These are phyloP conservation scores for Phytophthora lateralis DNA, from an alignment of 352 stramenopile species.

Conservation along the genomic window DNA sequence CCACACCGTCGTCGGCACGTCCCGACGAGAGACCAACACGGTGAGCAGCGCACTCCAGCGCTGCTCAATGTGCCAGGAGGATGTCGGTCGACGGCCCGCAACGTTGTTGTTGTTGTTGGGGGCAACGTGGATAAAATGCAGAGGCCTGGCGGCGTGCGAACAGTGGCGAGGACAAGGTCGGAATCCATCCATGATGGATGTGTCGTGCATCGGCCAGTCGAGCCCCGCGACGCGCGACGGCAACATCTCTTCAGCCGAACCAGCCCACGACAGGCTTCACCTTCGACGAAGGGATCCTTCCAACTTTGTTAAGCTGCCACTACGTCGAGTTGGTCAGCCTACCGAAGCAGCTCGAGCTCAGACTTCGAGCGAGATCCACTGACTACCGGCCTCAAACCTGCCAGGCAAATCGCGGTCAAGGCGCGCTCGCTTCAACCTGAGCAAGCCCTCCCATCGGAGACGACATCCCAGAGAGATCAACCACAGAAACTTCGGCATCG, in stretches of 20 bases:
- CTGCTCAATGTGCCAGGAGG: no score
- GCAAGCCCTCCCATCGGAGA: constrained; percentile 16
- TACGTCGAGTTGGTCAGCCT: constrained; percentile 9
- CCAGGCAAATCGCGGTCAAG: constrained; percentile 9
- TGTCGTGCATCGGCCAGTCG: constrained; percentile 25
- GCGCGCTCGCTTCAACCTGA: constrained; percentile 20
- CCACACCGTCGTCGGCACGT: constrained; percentile 4
- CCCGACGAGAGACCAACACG: background rate
- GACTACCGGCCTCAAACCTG: background rate
- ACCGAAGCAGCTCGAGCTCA: background rate
- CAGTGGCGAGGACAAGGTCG: background rate
- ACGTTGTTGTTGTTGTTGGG: no score
- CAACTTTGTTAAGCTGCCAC: background rate
- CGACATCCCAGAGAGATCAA: constrained; percentile 29
- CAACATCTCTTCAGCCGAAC: constrained; percentile 23
- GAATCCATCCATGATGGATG: constrained; percentile 13
- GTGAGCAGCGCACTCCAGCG: no score
- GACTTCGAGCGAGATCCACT: background rate
- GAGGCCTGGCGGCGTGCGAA: background rate
- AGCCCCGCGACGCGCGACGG: constrained; percentile 1
- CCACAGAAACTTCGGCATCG: constrained; percentile 15
- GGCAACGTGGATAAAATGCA: background rate
- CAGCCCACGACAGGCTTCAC: constrained; percentile 34
- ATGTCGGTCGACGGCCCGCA: no score
- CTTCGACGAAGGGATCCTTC: constrained; percentile 18